Percentiles rank a stretch among this genome's conserved stretches.
Conservation (phyloP, 345 rosid species). For the Rhodamnia rubescens region DNA sequence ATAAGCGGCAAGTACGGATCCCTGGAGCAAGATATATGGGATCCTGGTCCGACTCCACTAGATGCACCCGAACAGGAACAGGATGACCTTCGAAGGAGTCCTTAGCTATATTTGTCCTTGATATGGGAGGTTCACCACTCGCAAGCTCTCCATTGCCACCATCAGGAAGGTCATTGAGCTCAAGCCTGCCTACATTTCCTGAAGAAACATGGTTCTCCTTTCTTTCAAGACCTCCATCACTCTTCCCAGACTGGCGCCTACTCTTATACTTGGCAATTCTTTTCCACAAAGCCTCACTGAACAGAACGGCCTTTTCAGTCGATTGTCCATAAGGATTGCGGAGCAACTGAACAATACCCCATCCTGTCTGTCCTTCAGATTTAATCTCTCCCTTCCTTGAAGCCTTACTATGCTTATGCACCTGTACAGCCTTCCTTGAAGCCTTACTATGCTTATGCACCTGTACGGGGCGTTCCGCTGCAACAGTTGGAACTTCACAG, state of each 20-base stretch:
- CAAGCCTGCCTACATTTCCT: constrained; percentile 22
- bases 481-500: too few relatives aligned
- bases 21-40: constrained; percentile 80
- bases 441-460: too few relatives aligned
- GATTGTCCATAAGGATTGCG: too few relatives aligned
- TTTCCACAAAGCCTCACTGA: too few relatives aligned
- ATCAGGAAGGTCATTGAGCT: constrained; percentile 30
- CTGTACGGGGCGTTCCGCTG: too few relatives aligned
- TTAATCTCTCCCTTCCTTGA: too few relatives aligned
- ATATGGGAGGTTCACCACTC: constrained; percentile 61
- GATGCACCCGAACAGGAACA: constrained; percentile 87
- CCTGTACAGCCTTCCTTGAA: too few relatives aligned
- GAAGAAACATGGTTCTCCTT: constrained; percentile 16
- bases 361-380: too few relatives aligned
- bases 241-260: constrained; percentile 39
- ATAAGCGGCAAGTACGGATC: constrained; percentile 68
- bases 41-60: constrained; percentile 77
- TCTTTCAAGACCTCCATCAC: constrained; percentile 10
- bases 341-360: too few relatives aligned
- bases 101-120: constrained; percentile 72
- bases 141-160: constrained; percentile 39
- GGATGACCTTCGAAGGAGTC: constrained; percentile 75
- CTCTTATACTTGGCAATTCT: background rate
- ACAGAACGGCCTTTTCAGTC: too few relatives aligned
- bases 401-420: too few relatives aligned